Evolutionary conservation across 2,329 filamentous ascomycete species (phyloP).

Genomic region (Stromatinia cepivora): DNA sequence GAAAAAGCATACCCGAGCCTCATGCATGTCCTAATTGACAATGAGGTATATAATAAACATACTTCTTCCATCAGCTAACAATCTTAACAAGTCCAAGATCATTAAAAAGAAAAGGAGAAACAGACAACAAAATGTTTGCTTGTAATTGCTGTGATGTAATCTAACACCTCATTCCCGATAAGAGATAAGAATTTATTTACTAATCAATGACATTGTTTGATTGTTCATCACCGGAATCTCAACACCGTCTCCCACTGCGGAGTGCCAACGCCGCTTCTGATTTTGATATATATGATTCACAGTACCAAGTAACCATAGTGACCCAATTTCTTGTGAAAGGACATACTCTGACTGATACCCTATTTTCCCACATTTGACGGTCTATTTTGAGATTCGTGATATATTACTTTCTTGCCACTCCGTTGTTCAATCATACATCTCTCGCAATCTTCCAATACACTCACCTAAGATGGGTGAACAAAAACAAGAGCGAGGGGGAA

Average conservation of each 20-base stretch:
- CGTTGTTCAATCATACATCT: not conserved
- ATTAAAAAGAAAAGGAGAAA: not conserved
- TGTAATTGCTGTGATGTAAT: not conserved
- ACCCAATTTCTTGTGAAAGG: not conserved
- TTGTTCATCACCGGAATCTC: slow-evolving; percentile 17
- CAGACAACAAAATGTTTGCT: not conserved
- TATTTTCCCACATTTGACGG: not conserved
- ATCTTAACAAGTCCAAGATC: not conserved
- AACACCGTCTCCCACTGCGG: slow-evolving; percentile 21
- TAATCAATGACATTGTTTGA: slow-evolving; percentile 11
- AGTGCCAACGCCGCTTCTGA: slow-evolving; percentile 11
- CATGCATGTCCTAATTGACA: too few relatives aligned
- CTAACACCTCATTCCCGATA: slow-evolving; percentile 22
- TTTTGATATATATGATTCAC: slow-evolving; percentile 20
- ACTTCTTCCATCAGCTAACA: not conserved
- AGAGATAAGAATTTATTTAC: slow-evolving; percentile 21
- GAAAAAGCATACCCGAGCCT: not conserved
- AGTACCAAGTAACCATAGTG: not conserved
- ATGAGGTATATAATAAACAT: not conserved
- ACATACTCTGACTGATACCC: not conserved
- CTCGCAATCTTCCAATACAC: slow-evolving; percentile 27
- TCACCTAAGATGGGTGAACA: slow-evolving; percentile 25
- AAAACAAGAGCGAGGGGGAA: slow-evolving; percentile 48
- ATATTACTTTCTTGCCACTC: slow-evolving; percentile 10
- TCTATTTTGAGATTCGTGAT: not conserved